Percentiles rank a stretch among this genome's conserved stretches.
These are phyloP conservation scores for Cryphonectria japonica DNA, from an alignment of 2,329 filamentous ascomycete genomes.

Conservation along the genomic window DNA sequence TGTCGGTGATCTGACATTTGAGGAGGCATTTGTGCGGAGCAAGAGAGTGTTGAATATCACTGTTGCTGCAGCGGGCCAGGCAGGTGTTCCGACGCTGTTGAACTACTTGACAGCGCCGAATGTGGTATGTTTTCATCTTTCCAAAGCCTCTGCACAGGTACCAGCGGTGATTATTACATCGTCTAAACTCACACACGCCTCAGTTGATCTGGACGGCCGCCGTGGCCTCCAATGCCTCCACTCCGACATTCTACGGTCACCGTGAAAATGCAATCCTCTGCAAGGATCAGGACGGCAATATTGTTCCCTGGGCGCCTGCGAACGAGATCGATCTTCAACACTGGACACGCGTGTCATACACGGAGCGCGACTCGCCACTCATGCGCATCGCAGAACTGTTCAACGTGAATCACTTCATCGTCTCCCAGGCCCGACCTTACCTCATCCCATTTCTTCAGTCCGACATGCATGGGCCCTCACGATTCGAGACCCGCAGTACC, in stretches of 20 bases:
- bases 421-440: slow-evolving; percentile 90
- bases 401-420: slow-evolving; percentile 94
- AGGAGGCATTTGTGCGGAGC: slow-evolving; percentile 85
- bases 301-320: slow-evolving; percentile 73
- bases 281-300: slow-evolving; percentile 73
- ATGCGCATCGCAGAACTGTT: slow-evolving; percentile 79
- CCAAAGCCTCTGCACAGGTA: background rate
- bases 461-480: slow-evolving; percentile 76
- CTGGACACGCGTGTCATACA: slow-evolving; percentile 68
- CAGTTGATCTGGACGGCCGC: slow-evolving; percentile 81
- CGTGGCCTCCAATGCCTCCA: slow-evolving; percentile 73
- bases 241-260: slow-evolving; percentile 66
- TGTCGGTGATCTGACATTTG: slow-evolving; percentile 87
- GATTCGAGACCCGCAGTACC: slow-evolving; percentile 61
- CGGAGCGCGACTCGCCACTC: slow-evolving; percentile 67
- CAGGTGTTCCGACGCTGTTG: slow-evolving; percentile 79
- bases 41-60: slow-evolving; percentile 92
- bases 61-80: slow-evolving; percentile 73
- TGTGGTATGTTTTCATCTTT: slow-evolving; percentile 67
- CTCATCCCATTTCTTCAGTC: slow-evolving; percentile 82
- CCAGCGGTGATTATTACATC: no score
- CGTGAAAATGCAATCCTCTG: slow-evolving; percentile 70
- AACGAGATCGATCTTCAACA: slow-evolving; percentile 67
- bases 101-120: slow-evolving; percentile 95
- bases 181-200: background rate